Evolutionary conservation across 164 flowering plant species (phyloP).

Genomic region (Kalanchoe fedtschenkoi): DNA sequence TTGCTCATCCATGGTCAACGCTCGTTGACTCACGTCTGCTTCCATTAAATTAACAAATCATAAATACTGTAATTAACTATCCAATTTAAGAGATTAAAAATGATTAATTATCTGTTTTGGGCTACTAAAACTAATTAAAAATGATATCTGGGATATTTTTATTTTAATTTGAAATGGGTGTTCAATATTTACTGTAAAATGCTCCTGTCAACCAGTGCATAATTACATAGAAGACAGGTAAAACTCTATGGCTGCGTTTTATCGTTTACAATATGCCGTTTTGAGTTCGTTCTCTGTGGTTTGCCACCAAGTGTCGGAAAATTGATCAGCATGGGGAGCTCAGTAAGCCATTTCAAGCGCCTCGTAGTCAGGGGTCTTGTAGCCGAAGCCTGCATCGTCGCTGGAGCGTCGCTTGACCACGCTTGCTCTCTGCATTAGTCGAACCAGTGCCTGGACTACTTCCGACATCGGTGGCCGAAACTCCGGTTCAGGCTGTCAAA

Average conservation of each 20-base stretch:
- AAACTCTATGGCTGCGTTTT: not conserved
- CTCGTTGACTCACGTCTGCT: not conserved
- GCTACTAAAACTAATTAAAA: not conserved
- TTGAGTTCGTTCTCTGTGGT: not conserved
- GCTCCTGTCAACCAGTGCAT: not conserved
- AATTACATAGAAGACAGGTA: not conserved
- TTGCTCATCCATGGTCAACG: not conserved
- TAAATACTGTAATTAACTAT: too few species aligned
- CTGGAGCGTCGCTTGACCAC: constrained; percentile 58
- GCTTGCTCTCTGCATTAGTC: constrained; percentile 85
- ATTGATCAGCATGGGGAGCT: not conserved
- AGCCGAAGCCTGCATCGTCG: constrained; percentile 65
- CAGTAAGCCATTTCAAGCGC: constrained; percentile 51
- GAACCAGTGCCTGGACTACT: constrained; percentile 84
- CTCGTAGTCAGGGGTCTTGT: constrained; percentile 67
- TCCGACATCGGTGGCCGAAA: constrained; percentile 97
- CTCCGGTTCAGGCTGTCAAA: constrained; percentile 77
- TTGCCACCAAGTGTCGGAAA: not conserved
- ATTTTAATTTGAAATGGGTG: not conserved
- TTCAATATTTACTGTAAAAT: not conserved
- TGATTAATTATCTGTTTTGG: too few species aligned
- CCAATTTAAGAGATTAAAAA: not conserved
- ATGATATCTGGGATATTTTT: too few species aligned
- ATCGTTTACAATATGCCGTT: not conserved
- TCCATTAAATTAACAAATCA: too few species aligned